Base-by-base conservation (phyloP, 768 basidiomycete species). In the Holtermannia corniformis region DNA sequence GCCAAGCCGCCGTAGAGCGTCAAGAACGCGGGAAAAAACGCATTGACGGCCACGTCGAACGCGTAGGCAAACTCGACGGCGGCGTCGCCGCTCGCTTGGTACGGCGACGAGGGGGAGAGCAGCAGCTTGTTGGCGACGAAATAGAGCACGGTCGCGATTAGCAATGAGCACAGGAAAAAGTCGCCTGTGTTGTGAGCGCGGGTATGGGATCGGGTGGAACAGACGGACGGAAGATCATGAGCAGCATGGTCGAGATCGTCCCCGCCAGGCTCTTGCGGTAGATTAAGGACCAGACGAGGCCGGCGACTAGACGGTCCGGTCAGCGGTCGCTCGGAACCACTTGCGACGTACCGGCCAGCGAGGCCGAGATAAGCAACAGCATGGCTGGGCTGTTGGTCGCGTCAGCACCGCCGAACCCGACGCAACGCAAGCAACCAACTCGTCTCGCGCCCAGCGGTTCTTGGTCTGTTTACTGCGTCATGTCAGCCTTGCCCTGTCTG, bases 361-460 rank as follows among this genome's bases (percentile, higher is more conserved):
- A 89, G 42, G 80, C 84, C 46, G 80, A 79, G 42, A 96, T 83
- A 46, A 97, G 80, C 24, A 96, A 78, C 23, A 96, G 78, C 58
- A 95, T 90, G 23, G 93, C 93, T 20, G 93, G 93, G 68, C 66
- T 68, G 44, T 16, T 19, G 21, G 19, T 28, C 16, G 21, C 23
- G 14, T 58, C 21, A 55, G 55, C 47, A 19, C 24, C 32, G 24
- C n/a, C 47, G 21, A 32, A 53, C 32, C 32, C 43, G 20, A 32
- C 3, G 27, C 25, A 50, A 4, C 27, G 24, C 37, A 44, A 11
- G 12, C 16, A n/a, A 3, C 64, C 59, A 51, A 68, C 66, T 97
- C 93, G 72, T 97, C 93, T 71, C 93, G 78, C 19, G 92, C 90
- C 92, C 92, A 96, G 14, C 86, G 89, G 71, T 97, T 95, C 78